Evolutionary conservation across 73 alveolate species (phyloP), one percentile per base, ranked within the genome.

Genomic region (Paraurostyla sp.): DNA sequence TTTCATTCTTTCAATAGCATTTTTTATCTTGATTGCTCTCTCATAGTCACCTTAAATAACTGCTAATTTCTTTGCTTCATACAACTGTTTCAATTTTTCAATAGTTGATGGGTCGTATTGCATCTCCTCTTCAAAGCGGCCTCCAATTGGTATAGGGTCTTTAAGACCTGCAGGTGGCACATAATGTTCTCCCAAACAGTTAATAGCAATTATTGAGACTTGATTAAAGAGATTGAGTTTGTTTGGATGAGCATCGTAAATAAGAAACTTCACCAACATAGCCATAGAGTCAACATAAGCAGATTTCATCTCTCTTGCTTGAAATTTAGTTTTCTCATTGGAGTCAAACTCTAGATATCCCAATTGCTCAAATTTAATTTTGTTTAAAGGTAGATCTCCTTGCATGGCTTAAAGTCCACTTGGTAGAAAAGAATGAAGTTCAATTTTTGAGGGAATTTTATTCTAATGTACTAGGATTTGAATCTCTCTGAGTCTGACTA

Each of bases 141-240:
- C 87, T 33, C 93, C 91, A 88, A 52, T 62, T 40, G 40, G 93
- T 80, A 49, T 90, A 63, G 30, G 91, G 40, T 69, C 94, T 75
- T 41, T 84, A 60, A 30, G 92, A 88, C 75, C 81, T 76, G 62
- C 69, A 73, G 85, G 87, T 48, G 91, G 94, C 23, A 92, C 89
- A 62, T 93, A 93, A 58, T 88, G 94, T 23, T 93, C 90, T 49
- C 99, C 99, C 36, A 93, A 89, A 48, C 95, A 91, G 75, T 96
- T 92, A 16, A 96, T 81, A 36, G 96, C 96, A 57, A 93, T 52
- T 42, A 96, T 43, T 0, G 97, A 95, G 33, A 94, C 97, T 68
- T 96, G 95, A 58, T 91, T 88, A 88, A 96, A 96, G 38, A 71
- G 59, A 82, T 96, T 96, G 71, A 84, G 91, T 48, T 91, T 52